These are phyloP conservation scores for Colletotrichum sublineola DNA, from an alignment of 2,329 filamentous ascomycete species.

Conservation along the genomic window DNA sequence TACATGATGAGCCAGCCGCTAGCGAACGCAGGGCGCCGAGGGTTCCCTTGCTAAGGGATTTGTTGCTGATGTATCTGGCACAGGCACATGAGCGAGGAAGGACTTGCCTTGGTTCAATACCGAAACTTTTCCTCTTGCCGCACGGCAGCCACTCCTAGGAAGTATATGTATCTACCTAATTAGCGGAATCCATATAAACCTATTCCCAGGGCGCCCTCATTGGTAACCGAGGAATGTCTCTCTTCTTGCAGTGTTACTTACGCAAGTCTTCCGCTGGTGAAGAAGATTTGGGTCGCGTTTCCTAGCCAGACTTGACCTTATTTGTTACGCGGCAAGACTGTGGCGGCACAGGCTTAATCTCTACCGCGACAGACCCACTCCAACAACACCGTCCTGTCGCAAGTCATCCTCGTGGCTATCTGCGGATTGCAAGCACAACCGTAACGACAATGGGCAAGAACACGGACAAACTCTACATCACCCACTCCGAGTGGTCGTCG, in stretches of 20 bases:
- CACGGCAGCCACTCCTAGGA: slow-evolving; percentile 22
- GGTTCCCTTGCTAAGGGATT: background rate
- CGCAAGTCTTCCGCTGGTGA: background rate
- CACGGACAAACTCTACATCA: slow-evolving; percentile 75
- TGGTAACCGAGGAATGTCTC: background rate
- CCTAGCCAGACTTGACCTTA: background rate
- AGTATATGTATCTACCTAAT: background rate
- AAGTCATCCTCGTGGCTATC: slow-evolving; percentile 7
- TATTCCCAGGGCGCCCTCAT: background rate
- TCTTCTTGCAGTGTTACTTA: slow-evolving; percentile 5
- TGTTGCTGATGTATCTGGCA: background rate
- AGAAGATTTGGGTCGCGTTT: slow-evolving; percentile 7
- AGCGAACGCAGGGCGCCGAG: background rate
- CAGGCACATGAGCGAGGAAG: background rate
- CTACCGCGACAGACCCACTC: background rate
- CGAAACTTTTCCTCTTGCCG: background rate
- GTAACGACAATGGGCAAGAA: slow-evolving; percentile 59
- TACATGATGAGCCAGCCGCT: slow-evolving; percentile 9
- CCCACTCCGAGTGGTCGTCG: slow-evolving; percentile 97
- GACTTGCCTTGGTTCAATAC: background rate
- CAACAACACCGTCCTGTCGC: background rate
- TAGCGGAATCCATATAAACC: background rate
- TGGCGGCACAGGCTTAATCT: background rate
- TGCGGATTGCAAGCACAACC: background rate
- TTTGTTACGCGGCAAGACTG: slow-evolving; percentile 5